Evolutionary conservation across 345 rosid genomes (phyloP), one percentile per base, ranked within the genome.

Genomic region (Geranium rotundifolium): DNA sequence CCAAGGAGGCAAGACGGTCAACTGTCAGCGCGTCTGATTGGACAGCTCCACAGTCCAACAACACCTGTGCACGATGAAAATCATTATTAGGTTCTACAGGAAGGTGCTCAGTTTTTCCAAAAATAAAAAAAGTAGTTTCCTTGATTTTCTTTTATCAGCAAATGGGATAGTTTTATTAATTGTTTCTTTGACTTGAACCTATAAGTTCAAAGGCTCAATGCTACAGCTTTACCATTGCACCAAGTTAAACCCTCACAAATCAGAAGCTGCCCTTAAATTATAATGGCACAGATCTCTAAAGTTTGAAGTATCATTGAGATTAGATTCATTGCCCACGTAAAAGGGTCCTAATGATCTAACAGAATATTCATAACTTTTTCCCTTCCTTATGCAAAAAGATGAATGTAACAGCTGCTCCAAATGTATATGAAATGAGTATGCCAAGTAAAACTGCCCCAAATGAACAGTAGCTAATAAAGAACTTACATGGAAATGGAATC

Each of bases 1-100:
- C 90, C 77, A 93, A 71, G 0, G 99, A 93, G 56, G 91, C 99
- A 61, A 93, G 95, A 63, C 99, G 99, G 69, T 93, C 99, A 7
- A 93, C 99, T 0, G 99, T 93, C 84, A 93, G 80, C 12, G 99
- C 99, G 83, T 93, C 99, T 19, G 97, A 89, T 74, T 93, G 99
- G 57, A 93, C 99, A 37, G 97, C 97, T 55, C 97, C 99, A 69
- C 99, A 90, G 63, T 93, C 99, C 73, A 93, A 75, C 56, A 93
- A 79, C 49, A 90, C 89, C 97, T 59, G 55, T 56, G 19, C 60
- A 46, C 52, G 12, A 46, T 10, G 12, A 7, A 46, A 46, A 46
- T 12, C 52, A 46, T 46, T 46, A 46, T 46, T 46, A 9, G 52
- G 52, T 20, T 29, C 19, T 7, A 20, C 19, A 39, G 14, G 17